Conservation (phyloP, 192 early-diverging fungal species). For the Funneliformis geosporum region DNA sequence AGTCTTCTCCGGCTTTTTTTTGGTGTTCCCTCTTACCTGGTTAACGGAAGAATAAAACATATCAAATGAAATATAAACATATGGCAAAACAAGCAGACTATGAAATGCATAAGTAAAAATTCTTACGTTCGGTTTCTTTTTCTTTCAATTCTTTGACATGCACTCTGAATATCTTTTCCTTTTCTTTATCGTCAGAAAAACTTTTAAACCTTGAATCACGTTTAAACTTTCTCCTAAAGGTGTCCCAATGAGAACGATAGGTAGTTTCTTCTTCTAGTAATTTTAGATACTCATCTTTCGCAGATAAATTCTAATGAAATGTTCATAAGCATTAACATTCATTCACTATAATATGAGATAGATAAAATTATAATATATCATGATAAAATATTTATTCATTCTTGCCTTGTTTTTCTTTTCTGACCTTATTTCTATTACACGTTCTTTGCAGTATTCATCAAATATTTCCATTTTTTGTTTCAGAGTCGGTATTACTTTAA, state of each 20-base stretch:
- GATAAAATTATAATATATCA: not conserved
- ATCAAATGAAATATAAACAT: not conserved
- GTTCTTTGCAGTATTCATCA: constrained; percentile 72
- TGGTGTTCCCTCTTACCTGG: constrained; percentile 44
- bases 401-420: constrained; percentile 46
- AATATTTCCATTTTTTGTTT: constrained; percentile 67
- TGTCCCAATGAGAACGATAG: constrained; percentile 63
- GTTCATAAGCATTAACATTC: not conserved
- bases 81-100: not conserved
- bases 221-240: constrained; percentile 71
- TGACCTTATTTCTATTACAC: constrained; percentile 56
- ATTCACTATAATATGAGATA: not conserved
- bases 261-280: constrained; percentile 61
- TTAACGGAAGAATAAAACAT: constrained; percentile 14
- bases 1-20: constrained; percentile 52
- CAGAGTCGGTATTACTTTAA: constrained; percentile 43
- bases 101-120: not conserved
- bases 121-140: constrained; percentile 31
- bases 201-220: constrained; percentile 63
- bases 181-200: constrained; percentile 57
- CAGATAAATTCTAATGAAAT: constrained; percentile 36
- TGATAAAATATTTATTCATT: constrained; percentile 33
- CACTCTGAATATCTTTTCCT: constrained; percentile 65
- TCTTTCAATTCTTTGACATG: constrained; percentile 54
- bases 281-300: constrained; percentile 57